A percentile compares a stretch with the other conserved stretches of the same genome.
These are phyloP conservation scores for Exobasidium rhododendri DNA, from an alignment of 1,284 basidiomycete species.

Conservation along the genomic window DNA sequence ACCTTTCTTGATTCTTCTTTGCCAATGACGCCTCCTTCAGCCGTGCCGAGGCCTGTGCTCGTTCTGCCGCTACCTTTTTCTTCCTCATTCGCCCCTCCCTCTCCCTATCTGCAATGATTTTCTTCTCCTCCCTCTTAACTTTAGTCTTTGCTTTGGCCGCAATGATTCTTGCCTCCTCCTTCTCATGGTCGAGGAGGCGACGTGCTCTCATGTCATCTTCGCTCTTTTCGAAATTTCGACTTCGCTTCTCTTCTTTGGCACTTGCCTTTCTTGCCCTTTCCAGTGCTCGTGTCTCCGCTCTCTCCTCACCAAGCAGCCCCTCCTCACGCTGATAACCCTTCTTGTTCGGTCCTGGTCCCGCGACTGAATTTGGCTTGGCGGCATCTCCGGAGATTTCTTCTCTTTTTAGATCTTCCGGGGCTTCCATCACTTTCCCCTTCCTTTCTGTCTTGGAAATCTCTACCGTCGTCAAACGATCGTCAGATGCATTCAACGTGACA, in stretches of 20 bases:
- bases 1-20: no score
- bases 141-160: not conserved
- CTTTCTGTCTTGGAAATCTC: not conserved
- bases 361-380: no score
- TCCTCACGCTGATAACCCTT: no score
- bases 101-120: not conserved
- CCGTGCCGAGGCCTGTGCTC: no score
- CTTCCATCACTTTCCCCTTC: no score
- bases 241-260: not conserved
- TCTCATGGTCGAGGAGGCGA: not conserved
- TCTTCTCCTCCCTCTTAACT: not conserved
- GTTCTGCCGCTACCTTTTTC: conserved; percentile 1
- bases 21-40: no score
- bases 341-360: no score
- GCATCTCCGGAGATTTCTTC: no score
- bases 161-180: not conserved
- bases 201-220: not conserved
- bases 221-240: not conserved
- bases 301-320: not conserved
- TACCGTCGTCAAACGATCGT: not conserved
- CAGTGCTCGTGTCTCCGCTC: not conserved
- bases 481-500: not conserved
- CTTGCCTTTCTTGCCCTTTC: not conserved
- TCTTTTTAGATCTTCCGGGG: no score
- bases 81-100: not conserved